phyloP scores from a whole-genome alignment of 306 rosid species.

The Fagus sylvatica region DNA sequence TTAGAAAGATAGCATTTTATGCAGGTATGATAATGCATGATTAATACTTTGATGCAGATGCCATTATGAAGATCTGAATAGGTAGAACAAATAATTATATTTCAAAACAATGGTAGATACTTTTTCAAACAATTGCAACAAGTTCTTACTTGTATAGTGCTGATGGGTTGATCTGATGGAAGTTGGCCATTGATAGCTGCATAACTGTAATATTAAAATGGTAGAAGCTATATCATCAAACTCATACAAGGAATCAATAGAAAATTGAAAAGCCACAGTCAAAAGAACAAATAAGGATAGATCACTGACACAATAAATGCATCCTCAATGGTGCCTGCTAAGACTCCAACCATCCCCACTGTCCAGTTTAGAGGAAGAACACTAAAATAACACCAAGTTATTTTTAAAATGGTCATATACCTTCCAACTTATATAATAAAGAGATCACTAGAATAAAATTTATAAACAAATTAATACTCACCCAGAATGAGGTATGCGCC shows the following conservation, averaged over 20 bases:
- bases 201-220: slow-evolving; percentile 51
- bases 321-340: slow-evolving; percentile 81
- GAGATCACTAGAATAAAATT: slow-evolving; percentile 7
- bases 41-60: no score
- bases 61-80: no score
- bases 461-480: slow-evolving; percentile 31
- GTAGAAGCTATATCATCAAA: slow-evolving; percentile 23
- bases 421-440: slow-evolving; percentile 10
- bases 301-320: slow-evolving; percentile 69
- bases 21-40: no score
- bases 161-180: slow-evolving; percentile 33
- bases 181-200: slow-evolving; percentile 71
- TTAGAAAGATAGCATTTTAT: no score
- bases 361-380: slow-evolving; percentile 96
- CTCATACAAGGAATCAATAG: slow-evolving; percentile 11
- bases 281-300: slow-evolving; percentile 5
- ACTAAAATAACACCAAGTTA: slow-evolving; percentile 41
- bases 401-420: slow-evolving; percentile 14
- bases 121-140: neutral
- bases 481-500: slow-evolving; percentile 82
- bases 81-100: no score
- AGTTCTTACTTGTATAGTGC: slow-evolving; percentile 36
- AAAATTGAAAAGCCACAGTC: neutral
- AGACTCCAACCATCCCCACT: slow-evolving; percentile 94
- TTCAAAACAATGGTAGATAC: neutral